Conservation (phyloP, 2,329 filamentous ascomycete genomes). For the Fusarium sulawesiense region DNA sequence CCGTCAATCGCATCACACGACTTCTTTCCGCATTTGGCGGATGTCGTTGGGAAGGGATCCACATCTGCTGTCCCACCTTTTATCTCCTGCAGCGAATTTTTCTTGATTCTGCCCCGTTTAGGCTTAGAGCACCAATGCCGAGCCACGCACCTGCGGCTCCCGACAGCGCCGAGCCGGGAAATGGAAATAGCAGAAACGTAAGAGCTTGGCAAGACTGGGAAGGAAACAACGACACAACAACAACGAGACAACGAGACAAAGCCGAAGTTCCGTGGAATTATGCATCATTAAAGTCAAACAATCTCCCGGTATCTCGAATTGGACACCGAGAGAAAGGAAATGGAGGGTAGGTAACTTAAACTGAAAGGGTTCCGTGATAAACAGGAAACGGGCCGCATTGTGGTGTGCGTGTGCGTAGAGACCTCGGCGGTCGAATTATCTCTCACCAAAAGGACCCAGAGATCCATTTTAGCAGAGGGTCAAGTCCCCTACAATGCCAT, state of each 20-base stretch:
- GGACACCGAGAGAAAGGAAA: conserved; percentile 31
- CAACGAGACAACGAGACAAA: background rate
- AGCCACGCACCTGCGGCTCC: conserved; percentile 30
- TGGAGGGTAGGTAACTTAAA: background rate
- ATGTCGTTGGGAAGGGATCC: conserved; percentile 26
- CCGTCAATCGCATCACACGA: conserved; percentile 35
- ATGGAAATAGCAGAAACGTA: conserved; percentile 27
- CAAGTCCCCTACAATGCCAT: conserved; percentile 21
- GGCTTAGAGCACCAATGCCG: conserved; percentile 20
- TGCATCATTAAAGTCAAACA: background rate
- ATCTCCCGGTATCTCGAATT: conserved; percentile 32
- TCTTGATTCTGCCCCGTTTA: conserved; percentile 13
- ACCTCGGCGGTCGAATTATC: conserved; percentile 1
- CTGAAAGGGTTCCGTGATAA: conserved; percentile 1
- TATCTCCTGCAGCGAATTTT: conserved; percentile 29
- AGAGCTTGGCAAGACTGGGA: conserved; percentile 24
- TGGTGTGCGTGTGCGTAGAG: conserved; percentile 13
- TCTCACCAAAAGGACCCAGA: conserved; percentile 6
- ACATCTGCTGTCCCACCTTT: background rate
- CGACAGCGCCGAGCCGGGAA: conserved; percentile 36
- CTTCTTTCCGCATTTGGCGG: conserved; percentile 37
- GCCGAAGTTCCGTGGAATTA: conserved; percentile 1
- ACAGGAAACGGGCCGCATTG: conserved; percentile 24
- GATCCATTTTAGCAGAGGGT: conserved; percentile 19
- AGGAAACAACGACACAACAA: background rate